Evolutionary conservation across 768 basidiomycete species (phyloP), one percentile per base, ranked within the genome.

Genomic region (Leccinum uliginosum): DNA sequence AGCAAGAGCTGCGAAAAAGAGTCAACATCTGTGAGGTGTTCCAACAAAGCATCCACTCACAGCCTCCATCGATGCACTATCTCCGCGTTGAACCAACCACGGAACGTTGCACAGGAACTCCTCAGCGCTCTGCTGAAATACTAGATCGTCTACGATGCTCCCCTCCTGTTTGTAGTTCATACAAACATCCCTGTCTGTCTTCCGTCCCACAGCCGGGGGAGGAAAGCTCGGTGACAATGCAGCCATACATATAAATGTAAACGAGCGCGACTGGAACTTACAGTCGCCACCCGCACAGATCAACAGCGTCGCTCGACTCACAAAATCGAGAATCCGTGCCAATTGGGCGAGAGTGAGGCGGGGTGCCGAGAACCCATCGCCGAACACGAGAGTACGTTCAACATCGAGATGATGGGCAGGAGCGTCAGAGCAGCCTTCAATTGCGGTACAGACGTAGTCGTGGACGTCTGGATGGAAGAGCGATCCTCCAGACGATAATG

Each of bases 111-210:
- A 44, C 49, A 59, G 24, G 5, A 65, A 63, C 5, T 26, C 29
- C 23, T 66, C 49, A 3, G 64, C 56, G 4, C 34, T 24, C 24
- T 53, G 4, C 43, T 65, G 64, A 19, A 65, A 60, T 7, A 56
- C 19, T 1, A 44, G 47, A 47, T 63, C 57, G 4, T 60, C 50
- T 45, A 60, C 10, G 17, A n/a, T 3, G 3, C 52, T 47, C 2
- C 3, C 3, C 3, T 44, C 51, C 1, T 15, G 0, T 1, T 24
- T 12, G 3, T 6, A 9, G 0, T 11, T 26, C n/a, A 21, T 27
- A n/a, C 11, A 27, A 8, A 17, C 9, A 6, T n/a, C 27, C 2
- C 48, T 15, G 1, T 14, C 26, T 6, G 3, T 2, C 7, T 49
- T 17, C 2, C 50, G 35, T 14, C 12, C 35, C 21, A 32, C 3